Evolutionary conservation across 805 yeast species (phyloP).

Genomic region (Pichia thaimueangensis): DNA sequence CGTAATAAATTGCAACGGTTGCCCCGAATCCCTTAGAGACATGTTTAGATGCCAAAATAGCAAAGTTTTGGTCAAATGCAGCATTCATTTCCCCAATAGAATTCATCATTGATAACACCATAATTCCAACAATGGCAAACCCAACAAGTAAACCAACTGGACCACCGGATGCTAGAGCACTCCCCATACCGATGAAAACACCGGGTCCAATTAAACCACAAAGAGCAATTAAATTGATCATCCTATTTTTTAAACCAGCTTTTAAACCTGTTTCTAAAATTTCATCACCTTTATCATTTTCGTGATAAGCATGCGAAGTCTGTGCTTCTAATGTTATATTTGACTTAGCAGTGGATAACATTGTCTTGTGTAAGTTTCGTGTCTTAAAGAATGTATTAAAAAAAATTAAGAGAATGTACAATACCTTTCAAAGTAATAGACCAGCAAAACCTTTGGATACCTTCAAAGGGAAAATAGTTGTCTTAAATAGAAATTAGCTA

Average conservation of each 20-base stretch:
- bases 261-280: slow-evolving; percentile 15
- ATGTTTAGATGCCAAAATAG: slow-evolving; percentile 44
- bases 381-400: neutral
- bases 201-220: slow-evolving; percentile 60
- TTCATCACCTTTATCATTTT: slow-evolving; percentile 15
- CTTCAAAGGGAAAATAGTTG: too few relatives aligned
- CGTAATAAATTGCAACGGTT: slow-evolving; percentile 47
- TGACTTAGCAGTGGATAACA: slow-evolving; percentile 5
- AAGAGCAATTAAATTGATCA: slow-evolving; percentile 18
- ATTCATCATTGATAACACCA: slow-evolving; percentile 50
- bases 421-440: neutral
- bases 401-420: neutral
- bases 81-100: slow-evolving; percentile 53
- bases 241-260: slow-evolving; percentile 20
- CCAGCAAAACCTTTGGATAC: too few relatives aligned
- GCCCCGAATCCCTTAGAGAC: slow-evolving; percentile 55
- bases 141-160: slow-evolving; percentile 48
- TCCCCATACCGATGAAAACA: slow-evolving; percentile 42
- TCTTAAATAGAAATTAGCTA: too few relatives aligned
- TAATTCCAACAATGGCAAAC: slow-evolving; percentile 45
- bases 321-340: slow-evolving; percentile 12
- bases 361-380: neutral
- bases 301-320: slow-evolving; percentile 12
- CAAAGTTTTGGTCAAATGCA: slow-evolving; percentile 46
- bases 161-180: slow-evolving; percentile 43